Evolutionary conservation across 1,284 basidiomycete species (phyloP).

Genomic region (Ceratobasidium sp.): DNA sequence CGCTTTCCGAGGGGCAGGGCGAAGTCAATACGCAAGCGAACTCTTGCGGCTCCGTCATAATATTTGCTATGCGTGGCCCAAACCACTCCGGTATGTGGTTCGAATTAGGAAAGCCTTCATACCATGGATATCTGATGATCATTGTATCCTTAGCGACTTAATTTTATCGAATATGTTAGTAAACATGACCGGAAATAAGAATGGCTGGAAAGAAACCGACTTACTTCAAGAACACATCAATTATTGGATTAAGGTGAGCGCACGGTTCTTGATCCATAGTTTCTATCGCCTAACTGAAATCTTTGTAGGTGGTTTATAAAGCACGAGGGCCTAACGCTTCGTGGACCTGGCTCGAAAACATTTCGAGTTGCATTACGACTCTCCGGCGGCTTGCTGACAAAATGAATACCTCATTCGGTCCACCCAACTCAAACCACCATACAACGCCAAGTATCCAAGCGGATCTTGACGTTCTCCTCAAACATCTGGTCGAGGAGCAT

Average conservation of each 20-base stretch:
- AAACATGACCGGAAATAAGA: too few relatives aligned
- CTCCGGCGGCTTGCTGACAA: neutral
- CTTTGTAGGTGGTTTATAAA: slow-evolving; percentile 10
- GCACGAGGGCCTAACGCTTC: slow-evolving; percentile 3
- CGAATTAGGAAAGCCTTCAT: too few relatives aligned
- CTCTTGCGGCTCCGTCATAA: too few relatives aligned
- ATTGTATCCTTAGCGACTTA: too few relatives aligned
- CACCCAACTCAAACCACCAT: slow-evolving; percentile 12
- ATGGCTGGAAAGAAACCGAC: neutral
- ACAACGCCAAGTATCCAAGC: slow-evolving; percentile 16
- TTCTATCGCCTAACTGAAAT: neutral
- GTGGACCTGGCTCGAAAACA: neutral
- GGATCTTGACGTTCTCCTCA: neutral
- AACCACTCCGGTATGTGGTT: too few relatives aligned
- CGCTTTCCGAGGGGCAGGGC: neutral
- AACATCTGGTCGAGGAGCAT: neutral
- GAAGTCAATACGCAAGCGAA: too few relatives aligned
- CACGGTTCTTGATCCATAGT: neutral
- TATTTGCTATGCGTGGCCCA: too few relatives aligned
- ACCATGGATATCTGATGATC: too few relatives aligned
- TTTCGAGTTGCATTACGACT: neutral
- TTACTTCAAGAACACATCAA: neutral
- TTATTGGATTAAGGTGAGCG: neutral
- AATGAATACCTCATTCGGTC: slow-evolving; percentile 3
- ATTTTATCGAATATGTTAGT: neutral